These are phyloP conservation scores for Pseudogymnoascus verrucosus DNA, from an alignment of 2,329 filamentous ascomycete species.

Conservation along the genomic window DNA sequence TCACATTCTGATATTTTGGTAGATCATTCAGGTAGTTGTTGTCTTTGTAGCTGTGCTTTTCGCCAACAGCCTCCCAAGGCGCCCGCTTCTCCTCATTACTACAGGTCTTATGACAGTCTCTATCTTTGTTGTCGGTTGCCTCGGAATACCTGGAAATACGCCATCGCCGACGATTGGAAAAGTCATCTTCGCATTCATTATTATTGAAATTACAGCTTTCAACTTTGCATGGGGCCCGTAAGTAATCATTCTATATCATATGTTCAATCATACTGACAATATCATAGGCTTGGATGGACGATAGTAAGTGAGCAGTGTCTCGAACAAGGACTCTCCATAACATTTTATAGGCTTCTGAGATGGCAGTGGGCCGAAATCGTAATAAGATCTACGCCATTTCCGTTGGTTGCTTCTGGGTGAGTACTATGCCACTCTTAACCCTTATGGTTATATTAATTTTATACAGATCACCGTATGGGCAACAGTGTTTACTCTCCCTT, in stretches of 20 bases:
- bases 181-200: conserved; percentile 34
- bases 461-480: conserved; percentile 31
- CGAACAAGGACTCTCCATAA: not conserved
- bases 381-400: conserved; percentile 39
- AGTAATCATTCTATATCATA: conserved; percentile 29
- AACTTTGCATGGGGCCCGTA: conserved; percentile 39
- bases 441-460: not conserved
- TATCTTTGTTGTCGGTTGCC: conserved; percentile 35
- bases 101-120: conserved; percentile 33
- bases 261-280: not conserved
- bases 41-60: conserved; percentile 33
- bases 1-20: not conserved
- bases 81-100: conserved; percentile 32
- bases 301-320: not conserved
- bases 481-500: conserved; percentile 33
- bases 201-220: conserved; percentile 36
- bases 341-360: conserved; percentile 31
- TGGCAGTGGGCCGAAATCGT: conserved; percentile 40
- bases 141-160: conserved; percentile 29
- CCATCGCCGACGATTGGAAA: conserved; percentile 23
- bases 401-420: conserved; percentile 35
- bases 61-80: conserved; percentile 34
- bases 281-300: not conserved
- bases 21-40: conserved; percentile 36
- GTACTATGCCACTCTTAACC: not conserved